Percentiles rank a stretch among this genome's conserved stretches.
Evolutionary conservation across 192 early-diverging fungal species (phyloP).

Genomic region (Backusella mclennaniae): DNA sequence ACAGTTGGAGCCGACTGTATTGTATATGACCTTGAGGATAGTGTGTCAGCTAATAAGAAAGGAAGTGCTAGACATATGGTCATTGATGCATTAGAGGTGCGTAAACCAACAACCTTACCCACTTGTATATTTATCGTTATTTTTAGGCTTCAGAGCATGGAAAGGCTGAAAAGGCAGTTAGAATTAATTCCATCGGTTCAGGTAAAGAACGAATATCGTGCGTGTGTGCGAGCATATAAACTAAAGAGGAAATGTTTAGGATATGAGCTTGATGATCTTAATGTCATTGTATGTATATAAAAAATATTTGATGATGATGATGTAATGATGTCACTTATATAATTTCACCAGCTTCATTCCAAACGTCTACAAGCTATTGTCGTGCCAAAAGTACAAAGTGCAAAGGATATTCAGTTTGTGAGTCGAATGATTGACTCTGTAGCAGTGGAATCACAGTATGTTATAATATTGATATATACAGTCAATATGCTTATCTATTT

Average conservation of each 20-base stretch:
- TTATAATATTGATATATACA: neutral
- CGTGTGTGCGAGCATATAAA: neutral
- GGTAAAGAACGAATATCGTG: slow-evolving; percentile 26
- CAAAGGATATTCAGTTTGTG: slow-evolving; percentile 76
- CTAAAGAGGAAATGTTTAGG: slow-evolving; percentile 33
- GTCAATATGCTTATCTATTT: no score
- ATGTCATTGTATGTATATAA: slow-evolving; percentile 59
- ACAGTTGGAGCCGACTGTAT: slow-evolving; percentile 72
- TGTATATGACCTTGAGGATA: slow-evolving; percentile 93
- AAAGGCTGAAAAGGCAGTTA: slow-evolving; percentile 80
- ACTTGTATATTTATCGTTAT: neutral
- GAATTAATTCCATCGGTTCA: slow-evolving; percentile 86
- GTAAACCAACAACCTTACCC: neutral
- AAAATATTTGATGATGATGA: slow-evolving; percentile 15
- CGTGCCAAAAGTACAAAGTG: slow-evolving; percentile 86
- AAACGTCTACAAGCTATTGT: slow-evolving; percentile 69
- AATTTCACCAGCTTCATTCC: slow-evolving; percentile 55
- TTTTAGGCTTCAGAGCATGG: slow-evolving; percentile 57
- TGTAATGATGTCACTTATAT: neutral
- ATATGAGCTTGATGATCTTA: slow-evolving; percentile 75
- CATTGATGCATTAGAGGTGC: slow-evolving; percentile 60
- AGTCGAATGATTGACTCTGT: slow-evolving; percentile 68
- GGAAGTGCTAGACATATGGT: slow-evolving; percentile 73
- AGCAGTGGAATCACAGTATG: slow-evolving; percentile 61
- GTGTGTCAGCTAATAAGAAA: slow-evolving; percentile 82